A percentile compares a stretch with the other conserved stretches of the same genome.
Conservation (phyloP, 2,329 filamentous ascomycete genomes). For the Paradendryphiella salina region DNA sequence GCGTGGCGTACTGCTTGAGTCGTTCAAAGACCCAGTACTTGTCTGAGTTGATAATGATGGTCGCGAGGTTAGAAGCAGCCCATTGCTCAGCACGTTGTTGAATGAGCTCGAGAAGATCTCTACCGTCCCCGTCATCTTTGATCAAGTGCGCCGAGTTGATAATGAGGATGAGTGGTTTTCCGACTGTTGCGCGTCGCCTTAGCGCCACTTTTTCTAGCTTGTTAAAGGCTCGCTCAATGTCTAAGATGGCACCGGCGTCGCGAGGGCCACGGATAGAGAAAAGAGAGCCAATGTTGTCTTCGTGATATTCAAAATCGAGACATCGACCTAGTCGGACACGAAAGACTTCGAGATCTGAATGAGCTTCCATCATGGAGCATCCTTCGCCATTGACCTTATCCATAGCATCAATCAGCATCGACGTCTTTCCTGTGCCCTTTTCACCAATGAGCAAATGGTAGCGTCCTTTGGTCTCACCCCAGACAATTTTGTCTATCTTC, state of each 20-base stretch:
- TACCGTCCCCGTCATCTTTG: constrained; percentile 88
- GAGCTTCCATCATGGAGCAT: constrained; percentile 93
- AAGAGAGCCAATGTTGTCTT: constrained; percentile 95
- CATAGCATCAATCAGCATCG: constrained; percentile 96
- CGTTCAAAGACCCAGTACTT: constrained; percentile 99
- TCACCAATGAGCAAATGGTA: constrained; percentile 93
- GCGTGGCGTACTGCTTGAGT: constrained; percentile 85
- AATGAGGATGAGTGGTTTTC: constrained; percentile 81
- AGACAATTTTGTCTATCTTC: constrained; percentile 79
- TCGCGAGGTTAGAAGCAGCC: constrained; percentile 89
- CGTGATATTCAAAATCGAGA: constrained; percentile 93
- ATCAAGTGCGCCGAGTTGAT: constrained; percentile 93
- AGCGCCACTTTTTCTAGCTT: constrained; percentile 96
- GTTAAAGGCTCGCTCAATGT: constrained; percentile 96
- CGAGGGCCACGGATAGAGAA: constrained; percentile 93
- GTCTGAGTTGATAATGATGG: constrained; percentile 91
- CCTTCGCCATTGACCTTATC: constrained; percentile 85
- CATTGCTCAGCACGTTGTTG: constrained; percentile 96
- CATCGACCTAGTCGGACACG: constrained; percentile 90
- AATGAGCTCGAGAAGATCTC: constrained; percentile 87
- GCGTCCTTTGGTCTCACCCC: constrained; percentile 72
- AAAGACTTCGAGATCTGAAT: constrained; percentile 93
- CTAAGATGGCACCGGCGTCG: constrained; percentile 86
- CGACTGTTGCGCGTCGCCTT: constrained; percentile 62
- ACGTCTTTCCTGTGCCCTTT: constrained; percentile 95